A percentile compares a stretch with the other conserved stretches of the same genome.
Evolutionary conservation across 2,329 filamentous ascomycete genomes (phyloP).

Genomic region (Penicillium sp.): DNA sequence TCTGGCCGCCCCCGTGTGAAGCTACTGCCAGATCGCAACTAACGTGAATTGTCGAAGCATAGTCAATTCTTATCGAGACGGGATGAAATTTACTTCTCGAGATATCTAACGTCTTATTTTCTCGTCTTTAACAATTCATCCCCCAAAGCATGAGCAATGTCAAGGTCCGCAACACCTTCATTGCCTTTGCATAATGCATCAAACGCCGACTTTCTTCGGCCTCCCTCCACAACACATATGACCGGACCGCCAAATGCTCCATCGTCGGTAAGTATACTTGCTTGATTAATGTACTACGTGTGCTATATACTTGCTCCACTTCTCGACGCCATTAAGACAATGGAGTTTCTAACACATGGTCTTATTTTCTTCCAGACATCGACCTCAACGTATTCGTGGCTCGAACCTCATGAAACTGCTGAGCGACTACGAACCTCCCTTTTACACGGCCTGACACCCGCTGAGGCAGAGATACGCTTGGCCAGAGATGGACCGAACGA

Average conservation of each 20-base stretch:
- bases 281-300: not conserved
- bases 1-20: conserved; percentile 18
- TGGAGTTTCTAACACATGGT: conserved; percentile 15
- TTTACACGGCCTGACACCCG: conserved; percentile 73
- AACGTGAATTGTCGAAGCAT: conserved; percentile 24
- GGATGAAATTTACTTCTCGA: conserved; percentile 28
- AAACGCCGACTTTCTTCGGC: conserved; percentile 28
- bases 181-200: conserved; percentile 58
- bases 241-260: conserved; percentile 30
- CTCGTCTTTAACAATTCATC: conserved; percentile 4
- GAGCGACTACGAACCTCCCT: conserved; percentile 79
- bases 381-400: conserved; percentile 57
- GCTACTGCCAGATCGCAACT: conserved; percentile 35
- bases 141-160: conserved; percentile 57
- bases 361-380: conserved; percentile 34
- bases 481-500: conserved; percentile 87
- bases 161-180: conserved; percentile 59
- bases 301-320: too few species aligned
- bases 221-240: conserved; percentile 32
- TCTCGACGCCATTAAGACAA: not conserved
- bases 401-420: conserved; percentile 77
- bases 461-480: conserved; percentile 77
- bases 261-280: conserved; percentile 35
- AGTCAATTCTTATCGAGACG: conserved; percentile 21
- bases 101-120: conserved; percentile 18